These are phyloP conservation scores for Lasiodiplodia citricola DNA, from an alignment of 2,329 filamentous ascomycete species.

Conservation along the genomic window DNA sequence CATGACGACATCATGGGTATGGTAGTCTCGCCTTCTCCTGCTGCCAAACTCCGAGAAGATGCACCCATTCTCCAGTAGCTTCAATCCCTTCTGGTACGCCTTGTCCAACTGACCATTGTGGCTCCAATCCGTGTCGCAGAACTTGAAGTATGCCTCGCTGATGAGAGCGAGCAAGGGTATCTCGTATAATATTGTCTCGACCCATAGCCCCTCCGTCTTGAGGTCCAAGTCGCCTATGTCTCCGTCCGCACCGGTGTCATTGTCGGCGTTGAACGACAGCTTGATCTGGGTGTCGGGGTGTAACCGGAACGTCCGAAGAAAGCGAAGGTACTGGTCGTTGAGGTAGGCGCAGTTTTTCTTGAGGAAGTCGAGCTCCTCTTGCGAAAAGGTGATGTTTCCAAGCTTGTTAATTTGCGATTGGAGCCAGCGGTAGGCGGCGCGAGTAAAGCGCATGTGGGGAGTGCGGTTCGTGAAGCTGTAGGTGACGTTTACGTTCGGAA, in stretches of 20 bases:
- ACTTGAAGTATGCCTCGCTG: constrained; percentile 97
- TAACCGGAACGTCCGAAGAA: constrained; percentile 80
- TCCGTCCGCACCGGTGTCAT: constrained; percentile 66
- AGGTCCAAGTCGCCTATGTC: constrained; percentile 76
- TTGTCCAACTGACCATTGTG: constrained; percentile 85
- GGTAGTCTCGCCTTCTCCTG: constrained; percentile 86
- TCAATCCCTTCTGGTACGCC: constrained; percentile 79
- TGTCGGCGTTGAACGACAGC: constrained; percentile 63
- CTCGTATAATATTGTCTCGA: constrained; percentile 96
- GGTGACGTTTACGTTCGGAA: constrained; percentile 77
- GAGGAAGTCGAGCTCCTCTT: constrained; percentile 81
- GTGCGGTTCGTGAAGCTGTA: constrained; percentile 97
- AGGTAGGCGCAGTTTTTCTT: constrained; percentile 81
- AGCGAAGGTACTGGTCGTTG: constrained; percentile 75
- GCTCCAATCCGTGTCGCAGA: constrained; percentile 91
- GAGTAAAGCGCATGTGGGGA: constrained; percentile 86
- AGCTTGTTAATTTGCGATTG: constrained; percentile 82
- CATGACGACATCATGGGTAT: constrained; percentile 92
- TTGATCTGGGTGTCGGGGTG: constrained; percentile 80
- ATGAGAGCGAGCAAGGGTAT: constrained; percentile 91
- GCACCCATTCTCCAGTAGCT: constrained; percentile 81
- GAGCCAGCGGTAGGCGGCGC: constrained; percentile 84
- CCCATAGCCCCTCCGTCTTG: constrained; percentile 81
- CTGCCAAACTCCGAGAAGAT: constrained; percentile 94
- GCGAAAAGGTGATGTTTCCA: constrained; percentile 76